A percentile compares a stretch with the other conserved stretches of the same genome.
These are phyloP conservation scores for Verticillium nubilum DNA, from an alignment of 2,329 filamentous ascomycete genomes.

Conservation along the genomic window DNA sequence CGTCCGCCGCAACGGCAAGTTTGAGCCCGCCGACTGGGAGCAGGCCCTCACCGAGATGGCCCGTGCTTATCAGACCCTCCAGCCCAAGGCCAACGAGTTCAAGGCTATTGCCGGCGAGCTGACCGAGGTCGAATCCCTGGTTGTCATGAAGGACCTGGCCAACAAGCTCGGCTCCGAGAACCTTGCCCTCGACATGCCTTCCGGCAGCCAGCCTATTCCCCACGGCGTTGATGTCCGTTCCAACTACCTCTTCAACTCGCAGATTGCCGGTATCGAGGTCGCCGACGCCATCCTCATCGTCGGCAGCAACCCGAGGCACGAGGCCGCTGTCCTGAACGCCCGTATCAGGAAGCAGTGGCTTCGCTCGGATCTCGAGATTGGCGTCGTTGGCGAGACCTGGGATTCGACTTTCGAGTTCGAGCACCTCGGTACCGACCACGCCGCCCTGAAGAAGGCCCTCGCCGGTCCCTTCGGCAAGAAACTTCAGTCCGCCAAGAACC, in stretches of 20 bases:
- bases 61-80: constrained; percentile 70
- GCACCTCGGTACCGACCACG: constrained; percentile 75
- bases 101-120: constrained; percentile 91
- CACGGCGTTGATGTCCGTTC: constrained; percentile 91
- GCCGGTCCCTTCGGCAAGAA: constrained; percentile 89
- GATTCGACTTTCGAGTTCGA: constrained; percentile 95
- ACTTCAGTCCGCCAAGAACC: constrained; percentile 77
- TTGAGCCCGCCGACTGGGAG: constrained; percentile 91
- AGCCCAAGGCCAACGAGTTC: constrained; percentile 88
- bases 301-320: constrained; percentile 91
- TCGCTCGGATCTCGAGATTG: constrained; percentile 88
- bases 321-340: constrained; percentile 91
- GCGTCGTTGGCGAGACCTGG: constrained; percentile 83
- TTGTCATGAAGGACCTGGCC: constrained; percentile 94
- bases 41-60: constrained; percentile 86
- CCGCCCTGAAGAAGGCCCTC: constrained; percentile 78
- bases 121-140: constrained; percentile 85
- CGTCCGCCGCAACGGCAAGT: constrained; percentile 82
- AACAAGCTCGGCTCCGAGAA: constrained; percentile 98
- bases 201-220: constrained; percentile 75
- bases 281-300: constrained; percentile 88
- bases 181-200: constrained; percentile 83
- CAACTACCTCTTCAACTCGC: constrained; percentile 96
- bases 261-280: constrained; percentile 88
- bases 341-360: constrained; percentile 98